Evolutionary conservation across 2,329 filamentous ascomycete genomes (phyloP).

Genomic region (Fusarium torulosum): DNA sequence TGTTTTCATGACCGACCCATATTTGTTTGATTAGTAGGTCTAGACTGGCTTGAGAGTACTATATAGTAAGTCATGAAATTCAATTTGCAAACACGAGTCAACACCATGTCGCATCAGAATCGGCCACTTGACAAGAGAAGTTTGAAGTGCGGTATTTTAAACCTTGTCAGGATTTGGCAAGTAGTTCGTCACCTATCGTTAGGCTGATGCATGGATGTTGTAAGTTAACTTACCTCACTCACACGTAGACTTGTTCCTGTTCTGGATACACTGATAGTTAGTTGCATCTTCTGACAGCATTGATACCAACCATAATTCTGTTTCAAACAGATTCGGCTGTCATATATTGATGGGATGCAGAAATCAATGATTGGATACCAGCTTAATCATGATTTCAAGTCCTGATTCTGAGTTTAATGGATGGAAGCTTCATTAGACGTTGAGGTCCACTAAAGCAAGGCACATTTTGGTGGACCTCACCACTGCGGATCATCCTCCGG

Average conservation of each 20-base stretch:
- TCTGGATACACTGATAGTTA: background rate
- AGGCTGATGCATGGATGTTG: background rate
- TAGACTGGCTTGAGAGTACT: background rate
- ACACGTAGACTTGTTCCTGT: background rate
- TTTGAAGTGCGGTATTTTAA: conserved; percentile 9
- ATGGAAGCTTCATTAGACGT: background rate
- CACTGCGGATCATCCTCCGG: conserved; percentile 32
- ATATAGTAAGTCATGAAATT: background rate
- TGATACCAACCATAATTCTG: too few species aligned
- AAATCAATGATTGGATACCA: background rate
- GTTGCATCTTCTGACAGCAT: background rate
- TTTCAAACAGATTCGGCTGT: too few species aligned
- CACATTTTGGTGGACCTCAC: conserved; percentile 16
- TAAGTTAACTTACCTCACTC: background rate
- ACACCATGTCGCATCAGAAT: background rate
- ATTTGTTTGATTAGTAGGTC: background rate
- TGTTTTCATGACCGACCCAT: background rate
- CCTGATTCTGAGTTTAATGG: background rate
- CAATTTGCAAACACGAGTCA: conserved; percentile 1
- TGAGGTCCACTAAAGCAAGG: conserved; percentile 19
- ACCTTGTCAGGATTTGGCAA: background rate
- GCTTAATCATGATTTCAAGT: background rate
- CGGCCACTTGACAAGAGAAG: conserved; percentile 9
- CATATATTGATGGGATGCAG: too few species aligned
- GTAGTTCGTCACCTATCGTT: background rate